phyloP scores from a whole-genome alignment of 345 rosid genomes.

The Noccaea caerulescens region DNA sequence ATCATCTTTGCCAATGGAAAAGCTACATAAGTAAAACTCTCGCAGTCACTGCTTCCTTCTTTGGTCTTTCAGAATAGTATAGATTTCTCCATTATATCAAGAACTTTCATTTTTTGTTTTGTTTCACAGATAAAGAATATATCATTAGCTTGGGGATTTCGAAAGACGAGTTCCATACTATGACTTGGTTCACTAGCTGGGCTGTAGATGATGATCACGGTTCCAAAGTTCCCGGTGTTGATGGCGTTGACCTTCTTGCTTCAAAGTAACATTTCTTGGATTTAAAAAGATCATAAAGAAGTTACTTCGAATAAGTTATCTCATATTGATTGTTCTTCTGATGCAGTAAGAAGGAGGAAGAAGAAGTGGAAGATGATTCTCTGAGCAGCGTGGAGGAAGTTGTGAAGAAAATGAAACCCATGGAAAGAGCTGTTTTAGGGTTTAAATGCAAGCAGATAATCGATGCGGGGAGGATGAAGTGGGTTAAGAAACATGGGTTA shows the following conservation, averaged over 20 bases:
- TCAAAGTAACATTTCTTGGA: slow-evolving; percentile 29
- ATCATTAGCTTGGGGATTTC: slow-evolving; percentile 55
- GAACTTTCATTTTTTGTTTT: not conserved
- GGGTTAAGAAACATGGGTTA: slow-evolving; percentile 64
- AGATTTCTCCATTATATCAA: slow-evolving; percentile 2
- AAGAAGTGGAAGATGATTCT: slow-evolving; percentile 42
- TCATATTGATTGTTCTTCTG: slow-evolving; percentile 5
- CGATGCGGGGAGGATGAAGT: slow-evolving; percentile 78
- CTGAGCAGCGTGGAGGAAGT: slow-evolving; percentile 56
- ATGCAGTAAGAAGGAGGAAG: slow-evolving; percentile 50
- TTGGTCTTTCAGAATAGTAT: not conserved
- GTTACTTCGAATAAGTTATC: not conserved
- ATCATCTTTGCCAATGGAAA: slow-evolving; percentile 98
- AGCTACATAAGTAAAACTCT: slow-evolving; percentile 73
- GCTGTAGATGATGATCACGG: slow-evolving; percentile 93
- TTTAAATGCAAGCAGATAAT: slow-evolving; percentile 89
- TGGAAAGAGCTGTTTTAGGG: slow-evolving; percentile 75
- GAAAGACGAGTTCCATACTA: slow-evolving; percentile 72
- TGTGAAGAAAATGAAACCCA: slow-evolving; percentile 66
- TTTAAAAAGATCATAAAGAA: slow-evolving; percentile 16
- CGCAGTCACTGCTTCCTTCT: slow-evolving; percentile 19
- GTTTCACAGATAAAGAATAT: slow-evolving; percentile 68
- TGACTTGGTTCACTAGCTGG: slow-evolving; percentile 96
- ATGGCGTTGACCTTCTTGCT: slow-evolving; percentile 38
- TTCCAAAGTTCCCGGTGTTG: slow-evolving; percentile 57